Conservation (phyloP, 495 filamentous ascomycete species). For the Hypomontagnella submonticulosa region DNA sequence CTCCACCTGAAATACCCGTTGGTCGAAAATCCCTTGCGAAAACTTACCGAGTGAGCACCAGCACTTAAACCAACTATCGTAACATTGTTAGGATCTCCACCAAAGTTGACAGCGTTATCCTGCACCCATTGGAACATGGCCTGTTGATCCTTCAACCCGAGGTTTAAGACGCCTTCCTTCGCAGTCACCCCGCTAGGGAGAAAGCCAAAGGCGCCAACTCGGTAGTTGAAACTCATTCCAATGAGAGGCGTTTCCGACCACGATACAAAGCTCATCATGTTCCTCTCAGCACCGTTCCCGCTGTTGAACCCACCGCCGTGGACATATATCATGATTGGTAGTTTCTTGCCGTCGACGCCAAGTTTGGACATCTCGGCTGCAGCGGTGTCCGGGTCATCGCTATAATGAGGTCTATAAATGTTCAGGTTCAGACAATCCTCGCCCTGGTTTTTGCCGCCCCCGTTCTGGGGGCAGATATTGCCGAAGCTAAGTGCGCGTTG, state of each 20-base stretch:
- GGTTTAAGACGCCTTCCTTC: conserved; percentile 68
- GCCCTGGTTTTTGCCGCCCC: conserved; percentile 45
- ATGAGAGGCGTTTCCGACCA: conserved; percentile 66
- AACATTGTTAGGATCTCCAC: conserved; percentile 70
- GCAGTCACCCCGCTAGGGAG: conserved; percentile 64
- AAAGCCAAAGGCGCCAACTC: conserved; percentile 75
- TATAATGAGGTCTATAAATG: conserved; percentile 56
- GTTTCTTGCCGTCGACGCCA: conserved; percentile 46
- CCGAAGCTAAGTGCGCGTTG: conserved; percentile 57
- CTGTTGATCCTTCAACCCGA: conserved; percentile 76
- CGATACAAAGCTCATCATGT: conserved; percentile 64
- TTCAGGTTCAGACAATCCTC: conserved; percentile 66
- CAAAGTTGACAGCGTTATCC: conserved; percentile 68
- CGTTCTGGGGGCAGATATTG: conserved; percentile 53
- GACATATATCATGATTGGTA: conserved; percentile 70
- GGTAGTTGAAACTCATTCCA: conserved; percentile 74
- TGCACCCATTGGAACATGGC: conserved; percentile 72
- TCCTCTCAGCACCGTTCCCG: conserved; percentile 55
- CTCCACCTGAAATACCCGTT: too few relatives aligned
- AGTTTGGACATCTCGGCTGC: conserved; percentile 37
- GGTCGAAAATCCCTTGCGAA: background rate
- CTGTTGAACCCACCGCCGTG: conserved; percentile 66
- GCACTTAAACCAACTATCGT: conserved; percentile 75
- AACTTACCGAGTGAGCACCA: conserved; percentile 70
- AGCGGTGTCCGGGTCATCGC: conserved; percentile 38